Percentiles rank a stretch among this genome's conserved stretches.
Evolutionary conservation across 352 stramenopile genomes (phyloP).

Genomic region (Globisporangium emineosum): DNA sequence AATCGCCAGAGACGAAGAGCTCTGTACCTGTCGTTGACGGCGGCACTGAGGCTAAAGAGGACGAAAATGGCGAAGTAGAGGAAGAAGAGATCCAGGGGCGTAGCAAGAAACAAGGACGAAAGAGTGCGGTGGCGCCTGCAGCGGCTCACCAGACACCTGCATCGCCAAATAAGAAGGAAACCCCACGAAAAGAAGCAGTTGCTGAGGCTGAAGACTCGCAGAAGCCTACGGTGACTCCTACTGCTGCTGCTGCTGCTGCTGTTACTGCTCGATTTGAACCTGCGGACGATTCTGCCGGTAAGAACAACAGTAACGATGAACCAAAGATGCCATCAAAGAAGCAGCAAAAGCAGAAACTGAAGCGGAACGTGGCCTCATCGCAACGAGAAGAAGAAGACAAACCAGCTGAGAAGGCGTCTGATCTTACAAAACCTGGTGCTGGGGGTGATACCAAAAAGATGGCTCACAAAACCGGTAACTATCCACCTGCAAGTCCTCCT

Average conservation of each 20-base stretch:
- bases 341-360: conserved; percentile 8
- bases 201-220: not conserved
- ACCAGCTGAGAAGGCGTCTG: not conserved
- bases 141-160: not conserved
- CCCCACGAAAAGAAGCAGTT: not conserved
- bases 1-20: not conserved
- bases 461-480: not conserved
- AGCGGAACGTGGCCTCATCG: not conserved
- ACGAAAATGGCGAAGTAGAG: not conserved
- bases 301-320: not conserved
- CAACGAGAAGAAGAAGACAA: not conserved
- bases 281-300: not conserved
- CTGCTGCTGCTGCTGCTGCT: not conserved
- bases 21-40: not conserved
- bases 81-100: conserved; percentile 1
- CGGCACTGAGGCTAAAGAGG: not conserved
- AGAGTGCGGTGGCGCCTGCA: not conserved
- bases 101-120: conserved; percentile 7
- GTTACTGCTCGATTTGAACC: not conserved
- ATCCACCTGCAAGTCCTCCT: not conserved
- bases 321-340: not conserved
- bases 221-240: no score
- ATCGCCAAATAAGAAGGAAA: not conserved
- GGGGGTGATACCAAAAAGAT: not conserved
- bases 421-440: not conserved